Evolutionary conservation across 768 basidiomycete species (phyloP), one percentile per base, ranked within the genome.

Genomic region (Kockovaella imperatae): DNA sequence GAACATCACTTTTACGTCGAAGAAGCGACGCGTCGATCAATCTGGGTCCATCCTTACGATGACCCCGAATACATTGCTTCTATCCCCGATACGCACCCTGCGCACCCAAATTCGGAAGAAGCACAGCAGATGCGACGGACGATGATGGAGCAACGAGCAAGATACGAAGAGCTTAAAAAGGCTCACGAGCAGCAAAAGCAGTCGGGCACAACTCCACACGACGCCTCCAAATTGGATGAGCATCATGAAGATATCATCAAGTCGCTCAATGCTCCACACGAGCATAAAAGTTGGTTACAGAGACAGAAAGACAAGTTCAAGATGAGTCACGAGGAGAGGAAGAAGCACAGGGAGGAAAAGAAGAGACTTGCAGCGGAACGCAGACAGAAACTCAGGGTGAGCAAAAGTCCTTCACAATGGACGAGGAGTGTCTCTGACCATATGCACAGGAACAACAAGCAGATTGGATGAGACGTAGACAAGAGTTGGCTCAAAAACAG

Each of bases 1-100:
- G 49, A 62, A 39, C 69, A 71, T 47, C 57, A 56, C 20, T 71
- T 71, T 43, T 71, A 69, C 56, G 69, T 68, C 49, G 69, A 71
- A 34, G 57, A 53, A 35, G 51, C 52, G 24, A 69, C 67, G 15
- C 56, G 62, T 30, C 49, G 65, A 29, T 38, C 63, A 6, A 60
- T 47, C 34, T 71, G 69, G 69, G 15, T 62, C 1, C 69, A 71
- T 48, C 69, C 69, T 3, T 71, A 69, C 49, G 69, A 71, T 45
- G 69, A 68, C 45, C 59, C 63, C 5, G 61, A 61, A 39, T 71
- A 53, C 53, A 52, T 69, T 26, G 29, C 41, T 4, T 53, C 59
- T 42, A 49, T 71, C 25, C 65, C 69, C 6, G 56, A 60, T 21
- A 52, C 56, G 2, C 67, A 71, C 41, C 69, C 69, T 21, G 69